phyloP scores from a whole-genome alignment of 2,329 filamentous ascomycete genomes.

The Phaeophleospora eucalypticola region DNA sequence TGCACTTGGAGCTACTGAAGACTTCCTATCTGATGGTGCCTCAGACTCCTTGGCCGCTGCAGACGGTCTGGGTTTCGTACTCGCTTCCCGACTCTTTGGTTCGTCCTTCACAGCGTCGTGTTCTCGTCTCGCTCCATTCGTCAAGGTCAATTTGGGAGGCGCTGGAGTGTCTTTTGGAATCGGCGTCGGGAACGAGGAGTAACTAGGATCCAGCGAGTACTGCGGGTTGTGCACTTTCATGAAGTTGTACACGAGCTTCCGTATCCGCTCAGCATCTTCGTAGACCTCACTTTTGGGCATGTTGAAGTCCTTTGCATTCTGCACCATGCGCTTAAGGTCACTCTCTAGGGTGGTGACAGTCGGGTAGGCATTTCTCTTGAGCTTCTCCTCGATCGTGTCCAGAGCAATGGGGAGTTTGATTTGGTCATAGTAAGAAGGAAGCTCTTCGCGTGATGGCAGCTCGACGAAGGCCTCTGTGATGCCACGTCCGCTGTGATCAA shows the following conservation, averaged over 20 bases:
- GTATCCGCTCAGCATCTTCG: constrained; percentile 79
- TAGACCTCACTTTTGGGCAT: constrained; percentile 67
- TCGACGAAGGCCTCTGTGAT: constrained; percentile 73
- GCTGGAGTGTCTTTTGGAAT: constrained; percentile 57
- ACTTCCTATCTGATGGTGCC: constrained; percentile 27
- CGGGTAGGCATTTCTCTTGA: constrained; percentile 64
- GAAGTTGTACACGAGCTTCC: constrained; percentile 80
- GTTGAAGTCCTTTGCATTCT: constrained; percentile 83
- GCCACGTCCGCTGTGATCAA: constrained; percentile 56
- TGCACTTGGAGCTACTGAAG: constrained; percentile 29
- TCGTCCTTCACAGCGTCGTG: constrained; percentile 22
- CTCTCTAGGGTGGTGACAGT: constrained; percentile 72
- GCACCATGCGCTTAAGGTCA: constrained; percentile 82
- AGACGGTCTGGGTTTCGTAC: constrained; percentile 18
- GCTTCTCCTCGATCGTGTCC: constrained; percentile 68
- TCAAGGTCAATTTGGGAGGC: constrained; percentile 5
- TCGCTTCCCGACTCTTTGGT: constrained; percentile 18
- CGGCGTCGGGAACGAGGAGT: constrained; percentile 69
- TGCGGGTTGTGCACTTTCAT: constrained; percentile 86
- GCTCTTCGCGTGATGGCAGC: constrained; percentile 50
- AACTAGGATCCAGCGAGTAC: constrained; percentile 63
- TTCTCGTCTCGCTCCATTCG: constrained; percentile 12
- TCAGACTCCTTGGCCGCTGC: constrained; percentile 23
- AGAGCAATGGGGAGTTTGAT: constrained; percentile 77
- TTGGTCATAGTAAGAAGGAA: constrained; percentile 72